Percentiles rank a stretch among this genome's conserved stretches.
Evolutionary conservation across 345 rosid species (phyloP).

Genomic region (Hibiscus tridactylites): DNA sequence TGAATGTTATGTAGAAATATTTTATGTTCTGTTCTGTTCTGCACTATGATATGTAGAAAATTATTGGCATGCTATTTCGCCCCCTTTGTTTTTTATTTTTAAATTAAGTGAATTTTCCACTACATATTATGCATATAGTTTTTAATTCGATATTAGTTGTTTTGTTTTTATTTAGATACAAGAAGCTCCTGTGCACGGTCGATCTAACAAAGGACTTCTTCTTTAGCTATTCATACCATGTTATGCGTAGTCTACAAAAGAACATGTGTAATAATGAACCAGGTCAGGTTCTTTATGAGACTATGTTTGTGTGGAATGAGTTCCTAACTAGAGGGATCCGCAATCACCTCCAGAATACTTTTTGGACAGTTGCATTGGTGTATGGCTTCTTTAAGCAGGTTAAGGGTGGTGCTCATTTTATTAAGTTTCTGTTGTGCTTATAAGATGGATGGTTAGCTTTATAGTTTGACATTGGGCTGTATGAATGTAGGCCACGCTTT

Average conservation of each 20-base stretch:
- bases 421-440: constrained; percentile 1
- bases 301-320: constrained; percentile 99
- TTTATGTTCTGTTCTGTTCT: constrained; percentile 6
- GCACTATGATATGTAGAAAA: constrained; percentile 1
- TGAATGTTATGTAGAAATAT: constrained; percentile 5
- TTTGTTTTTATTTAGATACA: constrained; percentile 63
- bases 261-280: constrained; percentile 61
- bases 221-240: constrained; percentile 94
- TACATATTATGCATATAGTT: background rate
- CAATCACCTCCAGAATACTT: constrained; percentile 74
- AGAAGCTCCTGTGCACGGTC: constrained; percentile 80
- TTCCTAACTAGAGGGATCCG: constrained; percentile 88
- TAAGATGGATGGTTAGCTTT: background rate
- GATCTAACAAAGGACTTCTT: constrained; percentile 99
- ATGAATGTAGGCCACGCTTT: constrained; percentile 54
- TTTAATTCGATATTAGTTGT: constrained; percentile 9
- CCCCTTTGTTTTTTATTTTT: background rate
- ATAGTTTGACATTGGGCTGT: constrained; percentile 15
- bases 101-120: background rate
- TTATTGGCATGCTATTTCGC: background rate
- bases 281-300: constrained; percentile 66
- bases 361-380: constrained; percentile 96
- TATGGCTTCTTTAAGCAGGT: constrained; percentile 99
- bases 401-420: constrained; percentile 18
- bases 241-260: constrained; percentile 88